These are phyloP conservation scores for Fragaria ananassa DNA, from an alignment of 306 rosid genomes.

Conservation along the genomic window DNA sequence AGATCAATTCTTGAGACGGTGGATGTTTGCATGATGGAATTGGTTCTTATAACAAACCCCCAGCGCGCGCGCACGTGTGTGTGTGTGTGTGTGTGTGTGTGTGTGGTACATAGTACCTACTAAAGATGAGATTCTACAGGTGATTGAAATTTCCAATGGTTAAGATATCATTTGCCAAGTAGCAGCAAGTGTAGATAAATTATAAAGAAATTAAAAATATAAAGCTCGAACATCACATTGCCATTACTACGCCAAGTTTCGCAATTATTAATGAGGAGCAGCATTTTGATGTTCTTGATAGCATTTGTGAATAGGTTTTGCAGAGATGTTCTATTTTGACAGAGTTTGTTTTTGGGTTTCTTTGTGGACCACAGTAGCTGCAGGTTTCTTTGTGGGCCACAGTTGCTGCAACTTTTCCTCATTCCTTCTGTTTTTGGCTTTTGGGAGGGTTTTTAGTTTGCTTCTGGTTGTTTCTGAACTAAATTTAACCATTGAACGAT, in stretches of 20 bases:
- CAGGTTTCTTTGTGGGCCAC: no score
- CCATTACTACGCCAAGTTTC: not conserved
- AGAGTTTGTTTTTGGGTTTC: not conserved
- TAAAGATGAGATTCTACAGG: not conserved
- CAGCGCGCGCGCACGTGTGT: no score
- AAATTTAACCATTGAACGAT: not conserved
- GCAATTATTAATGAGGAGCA: not conserved
- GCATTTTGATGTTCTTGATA: not conserved
- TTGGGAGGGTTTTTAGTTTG: not conserved
- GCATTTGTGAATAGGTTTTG: not conserved
- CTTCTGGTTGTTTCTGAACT: not conserved
- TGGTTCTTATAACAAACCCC: no score
- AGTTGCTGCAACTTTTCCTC: no score
- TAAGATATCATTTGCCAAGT: not conserved
- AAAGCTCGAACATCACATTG: not conserved
- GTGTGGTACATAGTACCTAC: not conserved
- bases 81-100: no score
- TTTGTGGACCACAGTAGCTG: not conserved
- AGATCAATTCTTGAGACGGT: no score
- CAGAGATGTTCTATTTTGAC: not conserved
- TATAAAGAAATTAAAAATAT: not conserved
- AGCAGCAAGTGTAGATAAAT: not conserved
- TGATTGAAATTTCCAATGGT: not conserved
- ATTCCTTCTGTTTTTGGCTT: no score
- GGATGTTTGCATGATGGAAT: no score